Percentiles rank a stretch among this genome's conserved stretches.
Conservation (phyloP, 345 rosid species). For the Psidium guajava region DNA sequence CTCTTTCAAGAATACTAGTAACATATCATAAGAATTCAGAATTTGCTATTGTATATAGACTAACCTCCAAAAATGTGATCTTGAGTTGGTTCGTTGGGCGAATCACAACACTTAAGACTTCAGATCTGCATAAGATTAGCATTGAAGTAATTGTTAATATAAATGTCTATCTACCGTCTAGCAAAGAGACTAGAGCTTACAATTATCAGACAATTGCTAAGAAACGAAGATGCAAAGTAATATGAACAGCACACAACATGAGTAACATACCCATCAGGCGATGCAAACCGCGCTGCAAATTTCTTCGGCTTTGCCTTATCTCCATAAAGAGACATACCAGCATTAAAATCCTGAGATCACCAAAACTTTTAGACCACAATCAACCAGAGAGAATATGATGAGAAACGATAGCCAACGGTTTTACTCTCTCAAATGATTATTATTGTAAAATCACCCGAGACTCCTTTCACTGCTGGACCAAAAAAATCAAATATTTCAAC, state of each 20-base stretch:
- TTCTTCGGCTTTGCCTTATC: constrained; percentile 82
- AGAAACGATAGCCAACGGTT: not conserved
- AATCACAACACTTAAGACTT: constrained; percentile 68
- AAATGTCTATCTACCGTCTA: not conserved
- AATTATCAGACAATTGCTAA: not conserved
- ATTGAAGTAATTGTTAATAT: not conserved
- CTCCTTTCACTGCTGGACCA: not conserved
- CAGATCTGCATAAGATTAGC: constrained; percentile 45
- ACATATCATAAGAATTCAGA: not conserved
- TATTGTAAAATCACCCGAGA: not conserved
- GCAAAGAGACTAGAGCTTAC: not conserved
- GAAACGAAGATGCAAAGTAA: not conserved
- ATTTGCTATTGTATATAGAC: constrained; percentile 1
- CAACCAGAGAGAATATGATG: not conserved
- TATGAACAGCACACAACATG: not conserved
- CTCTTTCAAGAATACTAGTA: not conserved
- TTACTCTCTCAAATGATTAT: not conserved
- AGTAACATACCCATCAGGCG: constrained; percentile 67
- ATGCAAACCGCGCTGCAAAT: constrained; percentile 78
- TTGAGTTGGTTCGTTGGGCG: constrained; percentile 77
- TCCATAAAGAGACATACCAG: constrained; percentile 76
- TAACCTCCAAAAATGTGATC: constrained; percentile 91
- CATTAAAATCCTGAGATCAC: constrained; percentile 58
- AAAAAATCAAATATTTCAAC: not conserved
- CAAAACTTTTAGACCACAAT: not conserved